These are phyloP conservation scores for Aspergillus aculeatus DNA, from an alignment of 2,329 filamentous ascomycete species.

Conservation along the genomic window DNA sequence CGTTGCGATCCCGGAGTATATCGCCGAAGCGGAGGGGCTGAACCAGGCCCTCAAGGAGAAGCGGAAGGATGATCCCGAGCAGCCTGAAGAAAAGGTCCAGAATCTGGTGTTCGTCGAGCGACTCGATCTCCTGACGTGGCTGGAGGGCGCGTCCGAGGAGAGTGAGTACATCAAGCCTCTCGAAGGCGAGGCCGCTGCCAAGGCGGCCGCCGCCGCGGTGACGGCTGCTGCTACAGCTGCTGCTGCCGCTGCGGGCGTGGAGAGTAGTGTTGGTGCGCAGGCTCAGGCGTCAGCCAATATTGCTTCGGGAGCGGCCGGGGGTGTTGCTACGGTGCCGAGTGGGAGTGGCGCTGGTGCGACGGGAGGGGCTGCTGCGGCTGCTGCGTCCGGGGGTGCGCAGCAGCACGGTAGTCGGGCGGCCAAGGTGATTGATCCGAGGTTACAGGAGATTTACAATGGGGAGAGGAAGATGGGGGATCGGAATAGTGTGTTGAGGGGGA, in stretches of 20 bases:
- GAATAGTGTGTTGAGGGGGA: constrained; percentile 80
- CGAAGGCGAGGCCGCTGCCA: constrained; percentile 57
- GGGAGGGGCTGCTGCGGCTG: constrained; percentile 28
- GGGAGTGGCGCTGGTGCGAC: constrained; percentile 46
- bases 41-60: constrained; percentile 67
- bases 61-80: constrained; percentile 23
- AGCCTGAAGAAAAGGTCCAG: constrained; percentile 64
- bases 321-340: constrained; percentile 40
- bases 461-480: constrained; percentile 91
- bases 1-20: constrained; percentile 85
- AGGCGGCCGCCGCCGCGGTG: constrained; percentile 39
- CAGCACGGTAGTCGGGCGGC: constrained; percentile 49
- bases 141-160: constrained; percentile 84
- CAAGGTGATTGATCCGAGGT: constrained; percentile 74
- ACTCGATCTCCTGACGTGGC: constrained; percentile 87
- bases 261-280: constrained; percentile 21
- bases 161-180: constrained; percentile 90
- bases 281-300: constrained; percentile 50
- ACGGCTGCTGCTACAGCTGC: too few relatives aligned
- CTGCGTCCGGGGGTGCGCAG: constrained; percentile 39
- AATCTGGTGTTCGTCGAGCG: constrained; percentile 90
- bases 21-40: constrained; percentile 74
- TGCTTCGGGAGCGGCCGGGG: constrained; percentile 51
- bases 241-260: neutral
- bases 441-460: constrained; percentile 85